Evolutionary conservation across 805 yeast species (phyloP).

Genomic region (Ogataea minuta): DNA sequence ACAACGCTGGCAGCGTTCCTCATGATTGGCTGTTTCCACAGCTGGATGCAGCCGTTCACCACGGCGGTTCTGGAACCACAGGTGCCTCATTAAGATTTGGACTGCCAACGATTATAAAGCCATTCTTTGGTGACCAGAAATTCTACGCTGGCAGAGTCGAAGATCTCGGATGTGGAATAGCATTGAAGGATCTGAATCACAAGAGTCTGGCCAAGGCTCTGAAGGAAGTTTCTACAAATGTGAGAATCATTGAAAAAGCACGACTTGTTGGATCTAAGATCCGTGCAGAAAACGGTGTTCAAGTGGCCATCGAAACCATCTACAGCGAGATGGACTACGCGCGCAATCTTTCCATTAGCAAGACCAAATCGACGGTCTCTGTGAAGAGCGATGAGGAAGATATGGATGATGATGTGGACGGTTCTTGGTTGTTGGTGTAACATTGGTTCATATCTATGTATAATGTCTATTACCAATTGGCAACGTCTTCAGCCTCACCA

Average conservation of each 20-base stretch:
- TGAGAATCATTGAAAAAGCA: slow-evolving; percentile 68
- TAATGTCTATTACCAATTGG: slow-evolving; percentile 65
- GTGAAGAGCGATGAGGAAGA: slow-evolving; percentile 18
- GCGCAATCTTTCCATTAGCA: slow-evolving; percentile 48
- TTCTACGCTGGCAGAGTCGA: slow-evolving; percentile 86
- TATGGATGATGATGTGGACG: slow-evolving; percentile 25
- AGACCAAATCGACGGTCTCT: slow-evolving; percentile 33
- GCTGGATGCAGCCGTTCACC: slow-evolving; percentile 93
- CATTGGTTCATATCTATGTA: slow-evolving; percentile 3
- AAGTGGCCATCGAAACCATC: slow-evolving; percentile 70
- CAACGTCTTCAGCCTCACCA: slow-evolving; percentile 95
- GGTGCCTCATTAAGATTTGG: slow-evolving; percentile 90
- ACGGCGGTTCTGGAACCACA: slow-evolving; percentile 96
- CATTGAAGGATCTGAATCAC: slow-evolving; percentile 64
- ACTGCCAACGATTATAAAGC: slow-evolving; percentile 84
- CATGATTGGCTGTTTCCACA: slow-evolving; percentile 94
- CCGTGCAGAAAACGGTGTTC: slow-evolving; percentile 75
- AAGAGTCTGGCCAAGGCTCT: slow-evolving; percentile 66
- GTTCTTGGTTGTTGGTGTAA: slow-evolving; percentile 32
- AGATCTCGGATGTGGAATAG: slow-evolving; percentile 82
- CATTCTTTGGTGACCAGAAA: slow-evolving; percentile 95
- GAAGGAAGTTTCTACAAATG: slow-evolving; percentile 62
- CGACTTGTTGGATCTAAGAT: slow-evolving; percentile 59
- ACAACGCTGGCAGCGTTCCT: slow-evolving; percentile 70
- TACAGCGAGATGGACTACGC: slow-evolving; percentile 81